Conservation (phyloP, 164 flowering plant species). For the Magnolia sinica region DNA sequence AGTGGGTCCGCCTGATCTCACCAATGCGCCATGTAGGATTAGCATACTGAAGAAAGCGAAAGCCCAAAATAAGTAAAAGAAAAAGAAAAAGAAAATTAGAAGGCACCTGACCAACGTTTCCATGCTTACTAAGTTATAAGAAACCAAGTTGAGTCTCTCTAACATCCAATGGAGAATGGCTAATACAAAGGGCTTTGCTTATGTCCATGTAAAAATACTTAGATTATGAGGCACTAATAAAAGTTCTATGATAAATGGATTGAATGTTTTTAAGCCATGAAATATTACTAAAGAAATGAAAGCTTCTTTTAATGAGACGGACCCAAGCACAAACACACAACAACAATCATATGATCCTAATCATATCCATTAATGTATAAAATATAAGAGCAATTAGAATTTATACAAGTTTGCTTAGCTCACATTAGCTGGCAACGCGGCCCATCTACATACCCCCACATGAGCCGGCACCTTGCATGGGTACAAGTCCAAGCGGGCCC, state of each 20-base stretch:
- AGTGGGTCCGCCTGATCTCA: too few relatives aligned
- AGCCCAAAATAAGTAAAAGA: background rate
- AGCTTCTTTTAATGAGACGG: background rate
- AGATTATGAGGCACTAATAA: background rate
- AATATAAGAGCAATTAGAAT: too few relatives aligned
- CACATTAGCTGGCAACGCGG: too few relatives aligned
- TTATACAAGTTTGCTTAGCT: background rate
- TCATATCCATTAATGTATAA: background rate
- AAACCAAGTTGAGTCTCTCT: background rate
- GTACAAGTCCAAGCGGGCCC: too few relatives aligned
- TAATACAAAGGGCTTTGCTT: background rate
- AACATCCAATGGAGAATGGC: background rate
- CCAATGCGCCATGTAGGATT: too few relatives aligned
- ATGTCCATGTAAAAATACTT: background rate
- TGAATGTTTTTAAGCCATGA: background rate
- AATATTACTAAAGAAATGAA: conserved; percentile 1
- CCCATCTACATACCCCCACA: background rate
- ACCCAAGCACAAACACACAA: too few relatives aligned
- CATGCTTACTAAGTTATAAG: background rate
- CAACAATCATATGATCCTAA: background rate
- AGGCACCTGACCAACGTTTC: background rate
- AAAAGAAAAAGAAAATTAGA: too few relatives aligned
- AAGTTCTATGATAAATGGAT: background rate
- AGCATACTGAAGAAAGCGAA: background rate
- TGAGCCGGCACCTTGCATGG: too few relatives aligned